Percentiles rank a stretch among this genome's conserved stretches.
phyloP scores from a whole-genome alignment of 2,329 filamentous ascomycete species.

The Westerdykella ornata region DNA sequence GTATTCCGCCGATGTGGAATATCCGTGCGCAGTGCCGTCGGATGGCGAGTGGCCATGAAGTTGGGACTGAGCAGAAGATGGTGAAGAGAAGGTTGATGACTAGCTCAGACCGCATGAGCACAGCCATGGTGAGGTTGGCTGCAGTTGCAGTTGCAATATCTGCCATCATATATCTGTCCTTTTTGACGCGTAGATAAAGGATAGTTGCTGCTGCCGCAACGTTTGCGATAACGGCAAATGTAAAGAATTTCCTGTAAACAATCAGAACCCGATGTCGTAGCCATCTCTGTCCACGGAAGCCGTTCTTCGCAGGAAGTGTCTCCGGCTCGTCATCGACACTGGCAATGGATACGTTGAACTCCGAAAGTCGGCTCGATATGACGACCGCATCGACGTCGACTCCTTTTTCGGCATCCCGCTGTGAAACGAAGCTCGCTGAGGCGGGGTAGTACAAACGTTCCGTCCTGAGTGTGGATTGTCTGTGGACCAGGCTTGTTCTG shows the following conservation, averaged over 20 bases:
- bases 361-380: slow-evolving; percentile 9
- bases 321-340: slow-evolving; percentile 16
- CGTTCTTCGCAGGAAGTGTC: slow-evolving; percentile 19
- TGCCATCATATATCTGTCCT: slow-evolving; percentile 17
- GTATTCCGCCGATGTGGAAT: slow-evolving; percentile 36
- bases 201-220: slow-evolving; percentile 23
- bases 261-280: slow-evolving; percentile 29
- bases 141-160: slow-evolving; percentile 34
- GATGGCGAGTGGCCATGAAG: slow-evolving; percentile 24
- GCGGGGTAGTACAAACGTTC: slow-evolving; percentile 5
- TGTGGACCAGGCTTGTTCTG: slow-evolving; percentile 1
- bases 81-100: slow-evolving; percentile 34
- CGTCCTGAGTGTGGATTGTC: slow-evolving; percentile 3
- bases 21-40: slow-evolving; percentile 30
- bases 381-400: slow-evolving; percentile 4
- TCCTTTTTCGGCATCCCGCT: slow-evolving; percentile 6
- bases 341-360: slow-evolving; percentile 9
- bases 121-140: slow-evolving; percentile 31
- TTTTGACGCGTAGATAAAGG: slow-evolving; percentile 17
- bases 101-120: slow-evolving; percentile 34
- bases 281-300: slow-evolving; percentile 26
- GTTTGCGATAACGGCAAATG: slow-evolving; percentile 24
- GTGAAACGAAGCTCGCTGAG: background rate
- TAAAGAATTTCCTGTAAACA: slow-evolving; percentile 39
- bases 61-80: slow-evolving; percentile 31